These are phyloP conservation scores for Lentinula edodes DNA, from an alignment of 768 basidiomycete species.

Conservation along the genomic window DNA sequence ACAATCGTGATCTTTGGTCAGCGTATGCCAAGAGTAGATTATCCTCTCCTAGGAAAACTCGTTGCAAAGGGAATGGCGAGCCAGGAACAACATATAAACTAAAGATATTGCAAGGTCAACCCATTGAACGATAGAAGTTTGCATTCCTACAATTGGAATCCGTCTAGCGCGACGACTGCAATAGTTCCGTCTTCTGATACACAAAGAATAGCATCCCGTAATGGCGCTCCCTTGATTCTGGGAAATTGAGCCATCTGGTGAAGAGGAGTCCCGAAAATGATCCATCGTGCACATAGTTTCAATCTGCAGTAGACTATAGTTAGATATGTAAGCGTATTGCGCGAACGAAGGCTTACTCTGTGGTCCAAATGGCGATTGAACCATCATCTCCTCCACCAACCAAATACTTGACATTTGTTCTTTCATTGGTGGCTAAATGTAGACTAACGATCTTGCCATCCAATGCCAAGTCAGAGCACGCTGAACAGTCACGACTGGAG, in stretches of 20 bases:
- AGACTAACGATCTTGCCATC: constrained; percentile 44
- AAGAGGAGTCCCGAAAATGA: constrained; percentile 65
- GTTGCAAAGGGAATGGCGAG: constrained; percentile 57
- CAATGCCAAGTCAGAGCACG: constrained; percentile 42
- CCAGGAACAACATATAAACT: constrained; percentile 85
- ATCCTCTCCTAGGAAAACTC: constrained; percentile 60
- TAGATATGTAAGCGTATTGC: neutral
- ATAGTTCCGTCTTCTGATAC: constrained; percentile 77
- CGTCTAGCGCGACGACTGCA: constrained; percentile 69
- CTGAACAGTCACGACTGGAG: constrained; percentile 8
- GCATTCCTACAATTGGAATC: constrained; percentile 61
- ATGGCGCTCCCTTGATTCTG: constrained; percentile 44
- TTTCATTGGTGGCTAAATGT: constrained; percentile 48
- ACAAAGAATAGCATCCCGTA: constrained; percentile 68
- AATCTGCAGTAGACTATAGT: constrained; percentile 18
- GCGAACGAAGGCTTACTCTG: constrained; percentile 39
- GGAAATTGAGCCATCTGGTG: constrained; percentile 50
- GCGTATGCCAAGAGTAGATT: constrained; percentile 74
- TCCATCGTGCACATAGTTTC: constrained; percentile 65
- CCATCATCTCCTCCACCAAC: constrained; percentile 79
- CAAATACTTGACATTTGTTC: constrained; percentile 57
- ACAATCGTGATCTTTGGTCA: constrained; percentile 73
- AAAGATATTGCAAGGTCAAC: constrained; percentile 3
- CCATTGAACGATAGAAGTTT: constrained; percentile 18
- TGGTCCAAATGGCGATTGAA: constrained; percentile 67